phyloP scores from a whole-genome alignment of 1,284 basidiomycete species.

The Puccinia polysora region DNA sequence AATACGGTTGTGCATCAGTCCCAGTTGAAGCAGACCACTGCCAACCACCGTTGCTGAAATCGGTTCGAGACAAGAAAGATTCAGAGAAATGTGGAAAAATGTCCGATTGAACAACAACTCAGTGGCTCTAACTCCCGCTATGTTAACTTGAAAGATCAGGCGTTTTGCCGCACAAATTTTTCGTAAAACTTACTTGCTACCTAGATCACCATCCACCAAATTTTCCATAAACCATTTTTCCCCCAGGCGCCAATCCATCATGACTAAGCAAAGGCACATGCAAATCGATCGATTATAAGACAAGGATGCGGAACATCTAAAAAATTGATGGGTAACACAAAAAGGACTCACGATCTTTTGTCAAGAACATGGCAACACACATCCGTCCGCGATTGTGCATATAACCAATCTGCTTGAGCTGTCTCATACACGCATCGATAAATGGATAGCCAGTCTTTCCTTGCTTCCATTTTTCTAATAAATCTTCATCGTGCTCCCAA shows the following conservation, averaged over 20 bases:
- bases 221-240: constrained; percentile 76
- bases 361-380: constrained; percentile 77
- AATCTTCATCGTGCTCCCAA: constrained; percentile 58
- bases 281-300: not conserved
- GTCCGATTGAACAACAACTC: too few relatives aligned
- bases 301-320: not conserved
- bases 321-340: not conserved
- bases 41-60: constrained; percentile 53
- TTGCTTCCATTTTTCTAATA: constrained; percentile 72
- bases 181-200: constrained; percentile 85
- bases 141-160: too few relatives aligned
- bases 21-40: constrained; percentile 59
- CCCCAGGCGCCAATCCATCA: constrained; percentile 85
- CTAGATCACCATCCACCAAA: constrained; percentile 80
- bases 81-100: too few relatives aligned
- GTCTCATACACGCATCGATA: constrained; percentile 84
- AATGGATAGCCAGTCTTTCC: constrained; percentile 84
- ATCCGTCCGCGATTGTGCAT: constrained; percentile 65
- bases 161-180: too few relatives aligned
- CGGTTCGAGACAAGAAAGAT: not conserved
- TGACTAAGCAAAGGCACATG: constrained; percentile 49
- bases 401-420: constrained; percentile 58
- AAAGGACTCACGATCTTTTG: constrained; percentile 56
- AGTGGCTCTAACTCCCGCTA: too few relatives aligned
- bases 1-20: constrained; percentile 80